A percentile compares a stretch with the other conserved stretches of the same genome.
Evolutionary conservation across 176 grass and related monocot genomes (phyloP).

Genomic region (Tuctoria greenei): DNA sequence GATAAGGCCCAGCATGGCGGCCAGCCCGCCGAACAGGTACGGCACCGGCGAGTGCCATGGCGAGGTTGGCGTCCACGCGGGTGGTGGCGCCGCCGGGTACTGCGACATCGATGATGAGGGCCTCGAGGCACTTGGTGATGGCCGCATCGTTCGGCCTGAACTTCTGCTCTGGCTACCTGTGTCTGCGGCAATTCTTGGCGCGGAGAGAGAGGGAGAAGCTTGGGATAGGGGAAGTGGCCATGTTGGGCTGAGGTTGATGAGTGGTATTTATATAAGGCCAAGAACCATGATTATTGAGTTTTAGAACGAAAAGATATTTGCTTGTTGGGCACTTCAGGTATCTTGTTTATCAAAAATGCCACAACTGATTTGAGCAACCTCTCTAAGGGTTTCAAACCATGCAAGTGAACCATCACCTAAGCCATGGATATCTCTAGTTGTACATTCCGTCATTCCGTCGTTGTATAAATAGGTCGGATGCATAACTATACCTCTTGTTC

Average conservation of each 20-base stretch:
- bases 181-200: conserved; percentile 2
- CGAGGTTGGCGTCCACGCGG: neutral
- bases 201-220: conserved; percentile 1
- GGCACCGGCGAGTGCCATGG: conserved; percentile 70
- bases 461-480: too few relatives aligned
- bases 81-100: neutral
- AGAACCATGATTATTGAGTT: neutral
- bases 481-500: too few relatives aligned
- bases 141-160: conserved; percentile 1
- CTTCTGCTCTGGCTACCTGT: neutral
- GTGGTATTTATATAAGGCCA: conserved; percentile 22
- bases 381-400: too few relatives aligned
- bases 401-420: too few relatives aligned
- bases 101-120: neutral
- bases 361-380: neutral
- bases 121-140: conserved; percentile 7
- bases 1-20: conserved; percentile 67
- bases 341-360: neutral
- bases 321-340: neutral
- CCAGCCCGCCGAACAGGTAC: conserved; percentile 69
- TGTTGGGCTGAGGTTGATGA: neutral
- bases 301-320: neutral
- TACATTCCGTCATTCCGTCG: too few relatives aligned
- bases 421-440: too few relatives aligned
- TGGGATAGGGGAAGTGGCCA: conserved; percentile 34